Conservation (phyloP, 768 basidiomycete genomes). For the Leccinum broughii region DNA sequence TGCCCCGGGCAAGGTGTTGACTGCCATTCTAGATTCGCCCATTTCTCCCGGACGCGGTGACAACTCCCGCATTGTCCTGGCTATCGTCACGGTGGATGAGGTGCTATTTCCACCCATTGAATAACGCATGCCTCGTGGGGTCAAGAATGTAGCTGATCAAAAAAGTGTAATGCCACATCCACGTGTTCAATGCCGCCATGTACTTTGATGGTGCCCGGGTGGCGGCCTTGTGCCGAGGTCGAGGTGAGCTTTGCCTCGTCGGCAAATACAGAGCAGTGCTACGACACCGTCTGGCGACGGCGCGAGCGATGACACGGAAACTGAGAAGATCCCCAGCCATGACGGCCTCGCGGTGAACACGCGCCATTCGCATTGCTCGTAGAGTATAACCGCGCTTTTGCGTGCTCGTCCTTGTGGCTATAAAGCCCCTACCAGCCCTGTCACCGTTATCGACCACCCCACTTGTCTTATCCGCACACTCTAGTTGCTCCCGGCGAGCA, state of each 20-base stretch:
- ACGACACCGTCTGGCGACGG: conserved; percentile 7
- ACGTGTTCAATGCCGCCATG: conserved; percentile 16
- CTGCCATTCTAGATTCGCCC: neutral
- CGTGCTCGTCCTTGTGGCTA: conserved; percentile 18
- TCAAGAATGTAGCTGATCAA: conserved; percentile 16
- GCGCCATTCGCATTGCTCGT: conserved; percentile 30
- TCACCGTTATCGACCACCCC: conserved; percentile 37
- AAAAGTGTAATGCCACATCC: conserved; percentile 8
- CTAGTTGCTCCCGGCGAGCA: conserved; percentile 34
- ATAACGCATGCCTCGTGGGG: conserved; percentile 15
- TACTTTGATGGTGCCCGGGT: conserved; percentile 5
- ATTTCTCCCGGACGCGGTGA: neutral
- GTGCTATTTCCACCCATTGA: neutral
- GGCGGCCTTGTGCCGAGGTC: conserved; percentile 15
- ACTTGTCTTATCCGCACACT: conserved; percentile 41
- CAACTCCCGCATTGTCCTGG: neutral
- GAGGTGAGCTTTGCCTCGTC: conserved; percentile 19
- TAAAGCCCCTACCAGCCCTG: conserved; percentile 23
- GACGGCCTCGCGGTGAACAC: conserved; percentile 33
- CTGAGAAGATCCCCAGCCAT: conserved; percentile 12
- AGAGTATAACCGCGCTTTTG: conserved; percentile 14
- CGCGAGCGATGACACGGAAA: conserved; percentile 16
- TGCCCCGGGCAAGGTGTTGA: neutral
- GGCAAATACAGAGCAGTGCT: conserved; percentile 15
- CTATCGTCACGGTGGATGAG: neutral